Base-by-base conservation (phyloP, 768 basidiomycete species). In the Leccinum obscurum region DNA sequence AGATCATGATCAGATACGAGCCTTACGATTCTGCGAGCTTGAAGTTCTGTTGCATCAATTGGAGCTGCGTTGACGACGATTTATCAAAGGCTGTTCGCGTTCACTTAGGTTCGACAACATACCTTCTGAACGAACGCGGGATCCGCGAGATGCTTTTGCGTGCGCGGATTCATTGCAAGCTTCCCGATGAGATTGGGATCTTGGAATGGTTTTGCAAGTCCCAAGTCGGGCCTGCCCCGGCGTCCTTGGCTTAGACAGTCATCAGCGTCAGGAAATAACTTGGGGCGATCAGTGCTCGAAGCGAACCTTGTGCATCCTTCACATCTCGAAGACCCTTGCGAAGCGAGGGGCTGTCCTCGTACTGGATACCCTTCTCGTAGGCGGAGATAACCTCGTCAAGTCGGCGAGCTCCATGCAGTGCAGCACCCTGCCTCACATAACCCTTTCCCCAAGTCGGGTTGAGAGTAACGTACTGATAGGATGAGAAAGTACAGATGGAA, bases 281-380 rank as follows among this genome's bases (percentile, higher is more conserved):
- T 46, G 20, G 49, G 22, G 32, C 5, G 26, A 55, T 32, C 11
- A 32, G 46, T 32, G 1, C 32, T 28, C 30, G 15, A 15, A 35
- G 35, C 48, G 71, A 77, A 87, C 94, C 85, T 80, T 93, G 85
- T 0, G 93, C 95, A 61, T 90, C 87, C 66, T 87, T 79, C 48
- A 97, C 95, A 65, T 96, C 94, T 61, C 92, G 86, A 57, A 96
- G 78, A 35, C 95, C 95, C 73, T 94, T 95, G 69, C 85, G 83
- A 54, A 95, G 80, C 9, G 88, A 86, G 20, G 92, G 86, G 67
- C 85, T 90, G 67, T 90, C 90, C 72, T 96, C 95, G 54, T 88
- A 72, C 69, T 89, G 85, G 48, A 97, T 78, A 20, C 94, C 95
- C 28, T 78, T 76, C 68, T 95, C 87, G 75, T 96, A 96, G 8